Percentiles rank a stretch among this genome's conserved stretches.
These are phyloP conservation scores for Phytophthora litchii DNA, from an alignment of 352 stramenopile genomes.

Conservation along the genomic window DNA sequence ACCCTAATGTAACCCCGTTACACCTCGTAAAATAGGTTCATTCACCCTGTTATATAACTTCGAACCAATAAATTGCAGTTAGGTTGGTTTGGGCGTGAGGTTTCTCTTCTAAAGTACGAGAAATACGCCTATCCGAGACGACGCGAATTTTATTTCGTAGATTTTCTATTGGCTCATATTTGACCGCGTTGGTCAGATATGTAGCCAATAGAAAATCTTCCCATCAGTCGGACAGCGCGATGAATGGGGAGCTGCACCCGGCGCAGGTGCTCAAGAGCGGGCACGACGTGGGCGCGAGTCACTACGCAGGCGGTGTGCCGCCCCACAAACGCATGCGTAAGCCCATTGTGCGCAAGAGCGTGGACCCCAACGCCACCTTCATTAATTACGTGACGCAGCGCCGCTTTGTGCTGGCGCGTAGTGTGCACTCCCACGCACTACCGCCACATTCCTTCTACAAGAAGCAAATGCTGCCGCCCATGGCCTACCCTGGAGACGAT, in stretches of 20 bases:
- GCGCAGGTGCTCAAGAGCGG: conserved; percentile 81
- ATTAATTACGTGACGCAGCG: conserved; percentile 82
- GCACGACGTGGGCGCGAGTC: conserved; percentile 71
- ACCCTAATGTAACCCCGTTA: no score
- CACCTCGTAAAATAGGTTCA: no score
- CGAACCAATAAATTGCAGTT: no score
- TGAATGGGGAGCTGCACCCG: conserved; percentile 66
- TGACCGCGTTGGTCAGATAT: no score
- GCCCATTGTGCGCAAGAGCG: conserved; percentile 87
- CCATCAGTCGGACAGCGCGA: no score
- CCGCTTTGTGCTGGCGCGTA: conserved; percentile 63
- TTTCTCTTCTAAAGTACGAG: no score
- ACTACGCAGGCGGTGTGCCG: conserved; percentile 71
- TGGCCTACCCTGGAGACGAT: conserved; percentile 62
- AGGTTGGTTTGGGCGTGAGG: no score
- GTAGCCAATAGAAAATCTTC: no score
- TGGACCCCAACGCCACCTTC: conserved; percentile 88
- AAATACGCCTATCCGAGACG: no score
- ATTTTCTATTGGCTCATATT: no score
- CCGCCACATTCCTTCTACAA: conserved; percentile 89
- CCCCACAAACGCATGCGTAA: conserved; percentile 87
- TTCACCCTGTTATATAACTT: no score
- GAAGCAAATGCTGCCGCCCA: conserved; percentile 76
- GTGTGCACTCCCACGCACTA: conserved; percentile 54
- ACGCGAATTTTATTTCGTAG: no score